phyloP scores from a whole-genome alignment of 129 eudicot genomes.

The Cynara cardunculus region DNA sequence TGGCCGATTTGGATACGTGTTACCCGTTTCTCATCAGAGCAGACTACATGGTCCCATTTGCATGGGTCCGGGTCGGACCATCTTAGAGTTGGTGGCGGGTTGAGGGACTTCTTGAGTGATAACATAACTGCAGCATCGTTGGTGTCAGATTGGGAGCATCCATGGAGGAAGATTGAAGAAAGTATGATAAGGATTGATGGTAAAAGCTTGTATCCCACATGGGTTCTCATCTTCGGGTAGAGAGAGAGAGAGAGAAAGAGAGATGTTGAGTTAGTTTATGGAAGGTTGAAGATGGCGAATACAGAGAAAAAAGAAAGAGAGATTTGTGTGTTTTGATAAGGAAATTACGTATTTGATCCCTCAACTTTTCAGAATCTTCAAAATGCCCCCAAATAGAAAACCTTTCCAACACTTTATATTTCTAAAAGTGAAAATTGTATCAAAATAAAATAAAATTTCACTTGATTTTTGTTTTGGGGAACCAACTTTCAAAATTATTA shows the following conservation, averaged over 20 bases:
- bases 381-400: not conserved
- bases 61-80: slow-evolving; percentile 95
- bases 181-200: slow-evolving; percentile 32
- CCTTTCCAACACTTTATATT: too few species aligned
- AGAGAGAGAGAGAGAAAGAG: slow-evolving; percentile 17
- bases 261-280: not conserved
- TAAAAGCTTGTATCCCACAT: slow-evolving; percentile 28
- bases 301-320: not conserved
- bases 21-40: slow-evolving; percentile 58
- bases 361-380: slow-evolving; percentile 21
- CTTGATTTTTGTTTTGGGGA: too few species aligned
- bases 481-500: too few species aligned
- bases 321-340: slow-evolving; percentile 11
- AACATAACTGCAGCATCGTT: slow-evolving; percentile 60
- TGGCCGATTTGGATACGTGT: slow-evolving; percentile 83
- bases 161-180: slow-evolving; percentile 32
- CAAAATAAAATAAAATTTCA: too few species aligned
- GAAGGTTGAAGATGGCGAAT: slow-evolving; percentile 17
- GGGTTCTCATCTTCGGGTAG: slow-evolving; percentile 37
- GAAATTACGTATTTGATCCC: slow-evolving; percentile 26
- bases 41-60: slow-evolving; percentile 60
- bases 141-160: slow-evolving; percentile 39
- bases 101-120: slow-evolving; percentile 56
- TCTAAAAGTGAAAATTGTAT: too few species aligned
- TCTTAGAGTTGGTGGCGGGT: slow-evolving; percentile 37